Base-by-base conservation (phyloP, 805 yeast genomes). In the Sungouiella thailandica region DNA sequence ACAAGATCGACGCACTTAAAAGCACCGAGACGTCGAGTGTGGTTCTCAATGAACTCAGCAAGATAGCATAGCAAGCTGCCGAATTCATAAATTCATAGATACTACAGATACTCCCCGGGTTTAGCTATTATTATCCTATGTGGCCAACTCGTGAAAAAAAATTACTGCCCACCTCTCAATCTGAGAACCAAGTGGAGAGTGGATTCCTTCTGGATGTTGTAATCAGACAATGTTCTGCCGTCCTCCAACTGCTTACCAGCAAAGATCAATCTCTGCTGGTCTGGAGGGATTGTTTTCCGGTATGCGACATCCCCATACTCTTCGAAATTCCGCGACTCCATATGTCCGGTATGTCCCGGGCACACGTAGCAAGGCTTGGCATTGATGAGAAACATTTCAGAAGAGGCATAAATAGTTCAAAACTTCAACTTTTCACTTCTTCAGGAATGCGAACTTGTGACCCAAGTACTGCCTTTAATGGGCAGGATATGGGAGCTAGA, bases 221-320 rank as follows among this genome's bases (percentile, higher is more conserved):
- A 93, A 79, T 90, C 97, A 54, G 96, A 84, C 58, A 90, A 78
- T 53, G 97, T 93, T 80, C 97, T 87, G 67, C 97, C 97, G 62
- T 90, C 97, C 78, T 89, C 97, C 65, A 90, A 85, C 77, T 90
- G 98, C 81, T 90, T 90, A 78, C 98, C 98, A 65, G 97, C 97
- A 65, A 93, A 90, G 80, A 90, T 90, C 64, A 93, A 83, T 78
- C 98, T 87, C 78, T 90, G 97, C 73, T 90, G 97, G 74, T 90
- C 97, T 62, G 97, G 97, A 70, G 97, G 97, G 57, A 90, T 90
- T 68, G 97, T 97, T 73, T 90, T 97, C 81, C 89, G 89, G 82
- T 90, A 95, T 76, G 87, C 95, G 72, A 88, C n/a, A n/a, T n/a
- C n/a, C n/a, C n/a, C n/a, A n/a, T n/a, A n/a, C n/a, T n/a, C n/a